phyloP scores from a whole-genome alignment of 352 stramenopile species.

The Discostella stelligera region DNA sequence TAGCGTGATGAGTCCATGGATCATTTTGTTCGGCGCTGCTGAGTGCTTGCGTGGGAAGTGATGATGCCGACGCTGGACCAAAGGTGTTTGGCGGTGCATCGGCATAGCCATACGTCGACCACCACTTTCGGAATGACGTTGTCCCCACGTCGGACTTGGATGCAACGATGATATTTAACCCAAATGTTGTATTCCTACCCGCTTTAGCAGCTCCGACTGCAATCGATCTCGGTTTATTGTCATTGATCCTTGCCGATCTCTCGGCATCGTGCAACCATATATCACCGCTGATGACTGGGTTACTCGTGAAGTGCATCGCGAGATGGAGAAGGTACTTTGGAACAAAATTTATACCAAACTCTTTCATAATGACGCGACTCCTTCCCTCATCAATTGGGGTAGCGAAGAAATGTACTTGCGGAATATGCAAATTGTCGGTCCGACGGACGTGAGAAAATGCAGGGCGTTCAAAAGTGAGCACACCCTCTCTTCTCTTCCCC shows the following conservation, averaged over 20 bases:
- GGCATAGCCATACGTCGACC: conserved; percentile 36
- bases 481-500: conserved; percentile 40
- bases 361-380: conserved; percentile 28
- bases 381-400: conserved; percentile 27
- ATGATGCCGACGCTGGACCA: conserved; percentile 15
- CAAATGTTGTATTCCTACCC: conserved; percentile 14
- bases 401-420: conserved; percentile 37
- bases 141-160: conserved; percentile 45
- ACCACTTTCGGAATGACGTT: conserved; percentile 54
- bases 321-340: conserved; percentile 40
- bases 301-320: conserved; percentile 25
- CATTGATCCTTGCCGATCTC: conserved; percentile 21
- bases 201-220: conserved; percentile 28
- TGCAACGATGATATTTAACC: conserved; percentile 33
- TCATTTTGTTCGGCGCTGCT: conserved; percentile 50
- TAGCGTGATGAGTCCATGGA: conserved; percentile 53
- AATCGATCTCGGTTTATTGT: conserved; percentile 9
- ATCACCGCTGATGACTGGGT: conserved; percentile 71
- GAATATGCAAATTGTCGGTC: conserved; percentile 21
- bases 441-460: conserved; percentile 58
- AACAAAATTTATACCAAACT: conserved; percentile 25
- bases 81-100: conserved; percentile 33
- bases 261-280: conserved; percentile 71
- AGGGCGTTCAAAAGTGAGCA: conserved; percentile 58
- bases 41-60: conserved; percentile 19